Conservation (phyloP, 129 eudicot genomes). For the Tanacetum coccineum region DNA sequence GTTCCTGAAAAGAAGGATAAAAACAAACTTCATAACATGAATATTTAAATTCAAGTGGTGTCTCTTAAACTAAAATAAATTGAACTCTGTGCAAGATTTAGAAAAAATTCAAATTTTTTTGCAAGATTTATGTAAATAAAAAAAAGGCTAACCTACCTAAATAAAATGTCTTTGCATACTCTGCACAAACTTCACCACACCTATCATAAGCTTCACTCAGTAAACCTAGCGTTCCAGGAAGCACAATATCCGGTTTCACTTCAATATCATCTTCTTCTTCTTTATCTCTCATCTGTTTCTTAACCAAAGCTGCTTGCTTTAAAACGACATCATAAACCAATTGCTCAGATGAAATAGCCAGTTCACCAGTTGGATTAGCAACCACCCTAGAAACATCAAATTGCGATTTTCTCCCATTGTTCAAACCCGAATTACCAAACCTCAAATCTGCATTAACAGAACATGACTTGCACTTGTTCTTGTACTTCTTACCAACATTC, state of each 20-base stretch:
- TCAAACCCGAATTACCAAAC: slow-evolving; percentile 28
- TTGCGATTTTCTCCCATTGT: slow-evolving; percentile 36
- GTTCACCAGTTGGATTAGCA: slow-evolving; percentile 72
- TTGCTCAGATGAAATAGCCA: slow-evolving; percentile 77
- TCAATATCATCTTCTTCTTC: slow-evolving; percentile 47
- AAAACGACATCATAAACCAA: slow-evolving; percentile 91
- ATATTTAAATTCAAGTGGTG: slow-evolving; percentile 15
- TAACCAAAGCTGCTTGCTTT: slow-evolving; percentile 97
- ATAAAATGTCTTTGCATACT: slow-evolving; percentile 98
- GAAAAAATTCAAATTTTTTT: no score
- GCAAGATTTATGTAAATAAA: slow-evolving; percentile 2
- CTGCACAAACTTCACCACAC: slow-evolving; percentile 98
- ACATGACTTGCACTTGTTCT: slow-evolving; percentile 32
- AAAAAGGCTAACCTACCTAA: slow-evolving; percentile 55
- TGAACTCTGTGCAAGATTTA: background rate
- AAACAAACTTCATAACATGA: slow-evolving; percentile 13
- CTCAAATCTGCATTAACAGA: slow-evolving; percentile 34
- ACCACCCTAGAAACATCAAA: slow-evolving; percentile 54
- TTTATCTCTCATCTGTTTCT: slow-evolving; percentile 46
- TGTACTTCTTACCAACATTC: slow-evolving; percentile 38
- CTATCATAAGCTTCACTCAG: slow-evolving; percentile 94
- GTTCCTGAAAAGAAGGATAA: slow-evolving; percentile 57
- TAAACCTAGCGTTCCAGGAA: slow-evolving; percentile 72
- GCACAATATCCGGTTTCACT: slow-evolving; percentile 78
- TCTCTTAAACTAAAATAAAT: slow-evolving; percentile 13